Conservation (phyloP, 1,139 yeast species). For the Lodderomyces jiufengensis region DNA sequence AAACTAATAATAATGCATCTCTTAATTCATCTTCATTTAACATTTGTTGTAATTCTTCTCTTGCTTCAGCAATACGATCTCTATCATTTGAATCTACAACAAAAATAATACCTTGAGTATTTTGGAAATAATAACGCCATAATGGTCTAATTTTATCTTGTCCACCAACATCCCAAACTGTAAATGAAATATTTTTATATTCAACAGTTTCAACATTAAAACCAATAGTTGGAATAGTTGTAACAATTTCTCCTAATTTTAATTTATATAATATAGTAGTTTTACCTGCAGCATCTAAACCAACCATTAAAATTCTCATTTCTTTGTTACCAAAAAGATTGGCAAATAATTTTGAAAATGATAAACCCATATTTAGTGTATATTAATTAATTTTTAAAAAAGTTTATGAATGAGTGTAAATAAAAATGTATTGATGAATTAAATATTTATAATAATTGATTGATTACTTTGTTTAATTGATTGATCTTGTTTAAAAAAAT, state of each 20-base stretch:
- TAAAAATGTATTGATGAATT: too few species aligned
- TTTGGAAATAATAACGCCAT: constrained; percentile 44
- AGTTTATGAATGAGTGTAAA: too few species aligned
- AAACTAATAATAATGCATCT: constrained; percentile 40
- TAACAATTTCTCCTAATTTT: constrained; percentile 41
- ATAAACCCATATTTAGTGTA: constrained; percentile 27
- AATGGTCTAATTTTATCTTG: constrained; percentile 43
- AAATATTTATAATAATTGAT: too few species aligned
- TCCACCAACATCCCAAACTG: constrained; percentile 47
- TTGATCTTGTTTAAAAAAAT: too few species aligned
- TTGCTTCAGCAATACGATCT: constrained; percentile 43
- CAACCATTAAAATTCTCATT: constrained; percentile 44
- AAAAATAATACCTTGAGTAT: constrained; percentile 41
- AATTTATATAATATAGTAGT: constrained; percentile 42
- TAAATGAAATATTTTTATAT: constrained; percentile 39
- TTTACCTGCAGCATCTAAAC: constrained; percentile 44
- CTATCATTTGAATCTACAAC: constrained; percentile 43
- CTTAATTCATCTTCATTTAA: constrained; percentile 42
- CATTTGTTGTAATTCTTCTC: constrained; percentile 45
- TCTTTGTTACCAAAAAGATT: constrained; percentile 40
- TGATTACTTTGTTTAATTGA: too few species aligned
- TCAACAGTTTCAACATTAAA: constrained; percentile 43
- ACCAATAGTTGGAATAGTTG: constrained; percentile 42
- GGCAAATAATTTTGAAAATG: constrained; percentile 34
- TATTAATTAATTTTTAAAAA: neutral